Evolutionary conservation across 805 yeast species (phyloP).

Genomic region (Metschnikowia gelsemii): DNA sequence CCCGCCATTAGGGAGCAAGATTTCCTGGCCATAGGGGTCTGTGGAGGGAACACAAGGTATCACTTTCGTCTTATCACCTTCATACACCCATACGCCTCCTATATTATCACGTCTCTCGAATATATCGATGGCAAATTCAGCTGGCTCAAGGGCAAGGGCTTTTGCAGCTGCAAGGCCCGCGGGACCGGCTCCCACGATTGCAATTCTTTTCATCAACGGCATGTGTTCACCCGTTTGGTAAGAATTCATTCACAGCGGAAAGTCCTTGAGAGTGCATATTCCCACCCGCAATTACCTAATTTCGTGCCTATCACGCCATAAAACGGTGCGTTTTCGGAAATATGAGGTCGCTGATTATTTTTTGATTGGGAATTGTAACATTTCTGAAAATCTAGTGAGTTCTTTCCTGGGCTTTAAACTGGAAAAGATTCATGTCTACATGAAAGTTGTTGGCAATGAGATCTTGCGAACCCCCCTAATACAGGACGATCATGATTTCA

Average conservation of each 20-base stretch:
- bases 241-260: too few relatives aligned
- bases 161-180: slow-evolving; percentile 66
- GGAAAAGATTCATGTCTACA: too few relatives aligned
- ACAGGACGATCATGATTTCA: too few relatives aligned
- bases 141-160: slow-evolving; percentile 54
- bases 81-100: slow-evolving; percentile 85
- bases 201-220: slow-evolving; percentile 34
- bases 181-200: slow-evolving; percentile 80
- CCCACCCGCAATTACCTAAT: too few relatives aligned
- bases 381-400: too few relatives aligned
- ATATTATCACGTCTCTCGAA: slow-evolving; percentile 56
- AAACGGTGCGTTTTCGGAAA: too few relatives aligned
- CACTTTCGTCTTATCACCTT: slow-evolving; percentile 21
- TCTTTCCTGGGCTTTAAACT: too few relatives aligned
- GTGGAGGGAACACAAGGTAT: slow-evolving; percentile 24
- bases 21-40: slow-evolving; percentile 22
- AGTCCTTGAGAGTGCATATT: slow-evolving; percentile 1
- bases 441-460: too few relatives aligned
- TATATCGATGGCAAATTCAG: slow-evolving; percentile 49
- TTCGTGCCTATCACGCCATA: too few relatives aligned
- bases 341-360: neutral
- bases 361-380: neutral
- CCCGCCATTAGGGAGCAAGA: slow-evolving; percentile 10
- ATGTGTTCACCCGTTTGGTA: neutral
- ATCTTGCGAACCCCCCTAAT: too few relatives aligned